phyloP scores from a whole-genome alignment of 2,329 filamentous ascomycete species.

The Bipolaris gigantea region DNA sequence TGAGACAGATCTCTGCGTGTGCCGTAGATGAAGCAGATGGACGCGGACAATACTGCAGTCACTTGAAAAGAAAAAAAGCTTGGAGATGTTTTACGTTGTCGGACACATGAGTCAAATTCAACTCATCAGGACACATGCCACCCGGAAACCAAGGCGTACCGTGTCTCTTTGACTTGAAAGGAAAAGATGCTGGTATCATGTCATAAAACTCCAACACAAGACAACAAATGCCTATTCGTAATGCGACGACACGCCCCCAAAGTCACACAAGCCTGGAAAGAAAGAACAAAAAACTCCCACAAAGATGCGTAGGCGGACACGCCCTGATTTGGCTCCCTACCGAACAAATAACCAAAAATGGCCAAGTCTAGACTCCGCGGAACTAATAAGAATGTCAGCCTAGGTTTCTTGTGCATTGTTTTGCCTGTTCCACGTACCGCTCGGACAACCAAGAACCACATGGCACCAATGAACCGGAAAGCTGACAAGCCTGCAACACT shows the following conservation, averaged over 20 bases:
- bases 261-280: not conserved
- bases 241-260: conserved; percentile 7
- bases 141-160: not conserved
- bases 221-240: conserved; percentile 1
- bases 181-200: conserved; percentile 23
- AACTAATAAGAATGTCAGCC: conserved; percentile 48
- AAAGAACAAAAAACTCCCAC: conserved; percentile 13
- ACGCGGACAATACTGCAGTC: not conserved
- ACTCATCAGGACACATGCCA: conserved; percentile 8
- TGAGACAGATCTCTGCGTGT: not conserved
- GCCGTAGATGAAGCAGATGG: not conserved
- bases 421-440: conserved; percentile 37
- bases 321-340: not conserved
- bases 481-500: conserved; percentile 80
- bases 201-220: conserved; percentile 14
- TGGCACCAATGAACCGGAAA: conserved; percentile 83
- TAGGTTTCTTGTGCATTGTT: not conserved
- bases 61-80: not conserved
- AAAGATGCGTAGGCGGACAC: not conserved
- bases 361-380: conserved; percentile 50
- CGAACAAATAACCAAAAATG: not conserved
- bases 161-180: not conserved
- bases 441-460: conserved; percentile 80
- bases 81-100: not conserved
- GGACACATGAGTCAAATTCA: conserved; percentile 6